Base-by-base conservation (phyloP, 345 rosid species). In the Pistacia atlantica region DNA sequence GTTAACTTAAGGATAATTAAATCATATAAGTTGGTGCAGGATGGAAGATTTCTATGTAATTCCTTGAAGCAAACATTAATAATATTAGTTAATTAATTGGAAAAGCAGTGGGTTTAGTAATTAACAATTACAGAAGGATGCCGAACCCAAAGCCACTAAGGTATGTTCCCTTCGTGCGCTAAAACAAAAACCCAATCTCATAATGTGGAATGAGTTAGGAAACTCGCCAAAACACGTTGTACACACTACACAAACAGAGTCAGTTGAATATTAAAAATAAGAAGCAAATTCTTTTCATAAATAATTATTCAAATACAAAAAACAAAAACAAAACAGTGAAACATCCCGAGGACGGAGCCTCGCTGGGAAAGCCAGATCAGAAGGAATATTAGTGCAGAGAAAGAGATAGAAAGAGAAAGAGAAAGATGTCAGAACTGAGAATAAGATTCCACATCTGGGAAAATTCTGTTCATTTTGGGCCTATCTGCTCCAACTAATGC, bases 341-440 rank as follows among this genome's bases (percentile, higher is more conserved):
- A 28, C 56, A 71, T 61, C 61, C 72, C 79, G 35, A 58, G 65
- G 45, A 12, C 7, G 33, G 33, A 31, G 48, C 63, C 38, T 70
- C 76, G 79, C 77, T 67, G 76, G 79, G 38, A 22, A 45, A 65
- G 83, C 17, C 77, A 75, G 82, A 56, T 49, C 48, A 69, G 55
- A 69, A 79, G 84, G 84, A 86, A 86, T 86, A 86, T 86, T 74
- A 37, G 75, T 74, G 77, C 84, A 80, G 83, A 59, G 62, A 22
- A 16, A 75, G 25, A 56, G 49, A 59, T 35, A 55, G 71, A 48
- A 57, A 58, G 37, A 55, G 67, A 46, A 61, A 61, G 71, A 75
- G 74, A 18, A 11, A 25, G 56, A 72, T 75, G 84, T 77, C 80
- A 71, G 83, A 2, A 56, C 83, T 73, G 86, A 77, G 74, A 56